A percentile compares a stretch with the other conserved stretches of the same genome.
These are phyloP conservation scores for Torrubiella hemipterigena DNA, from an alignment of 2,329 filamentous ascomycete genomes.

Conservation along the genomic window DNA sequence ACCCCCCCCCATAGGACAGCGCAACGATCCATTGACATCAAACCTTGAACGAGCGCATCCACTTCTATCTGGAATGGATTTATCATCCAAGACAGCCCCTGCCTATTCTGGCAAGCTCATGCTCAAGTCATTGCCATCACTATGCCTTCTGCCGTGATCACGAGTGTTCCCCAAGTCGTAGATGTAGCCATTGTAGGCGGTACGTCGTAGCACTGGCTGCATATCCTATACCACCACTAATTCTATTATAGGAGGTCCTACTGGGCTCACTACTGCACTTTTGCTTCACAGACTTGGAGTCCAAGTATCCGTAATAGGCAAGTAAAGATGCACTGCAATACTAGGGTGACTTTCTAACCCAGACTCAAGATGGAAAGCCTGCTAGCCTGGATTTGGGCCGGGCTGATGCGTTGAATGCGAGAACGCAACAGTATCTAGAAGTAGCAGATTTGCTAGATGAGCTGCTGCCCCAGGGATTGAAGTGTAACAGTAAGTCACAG, in stretches of 20 bases:
- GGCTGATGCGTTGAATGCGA: slow-evolving; percentile 35
- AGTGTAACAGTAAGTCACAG: slow-evolving; percentile 32
- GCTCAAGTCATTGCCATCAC: too few species aligned
- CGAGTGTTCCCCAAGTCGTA: slow-evolving; percentile 10
- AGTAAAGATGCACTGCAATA: slow-evolving; percentile 1
- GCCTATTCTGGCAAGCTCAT: too few species aligned
- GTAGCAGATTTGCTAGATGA: slow-evolving; percentile 29
- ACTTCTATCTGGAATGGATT: too few species aligned
- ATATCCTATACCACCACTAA: too few species aligned
- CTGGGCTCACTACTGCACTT: slow-evolving; percentile 30
- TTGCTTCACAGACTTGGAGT: slow-evolving; percentile 28
- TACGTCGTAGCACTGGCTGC: too few species aligned
- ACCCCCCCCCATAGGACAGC: too few species aligned
- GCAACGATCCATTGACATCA: too few species aligned
- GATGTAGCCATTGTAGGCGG: slow-evolving; percentile 26
- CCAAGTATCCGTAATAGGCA: slow-evolving; percentile 26
- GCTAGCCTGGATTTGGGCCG: slow-evolving; percentile 26
- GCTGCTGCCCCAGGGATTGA: slow-evolving; percentile 27
- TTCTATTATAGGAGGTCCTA: slow-evolving; percentile 33
- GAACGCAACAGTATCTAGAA: slow-evolving; percentile 35
- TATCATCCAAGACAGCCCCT: too few species aligned
- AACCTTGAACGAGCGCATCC: too few species aligned
- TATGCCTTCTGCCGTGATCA: slow-evolving; percentile 4
- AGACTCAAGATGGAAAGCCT: slow-evolving; percentile 23
- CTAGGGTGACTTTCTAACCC: not conserved